Evolutionary conservation across 805 yeast genomes (phyloP).

Genomic region (Yamadazyma philogaea): DNA sequence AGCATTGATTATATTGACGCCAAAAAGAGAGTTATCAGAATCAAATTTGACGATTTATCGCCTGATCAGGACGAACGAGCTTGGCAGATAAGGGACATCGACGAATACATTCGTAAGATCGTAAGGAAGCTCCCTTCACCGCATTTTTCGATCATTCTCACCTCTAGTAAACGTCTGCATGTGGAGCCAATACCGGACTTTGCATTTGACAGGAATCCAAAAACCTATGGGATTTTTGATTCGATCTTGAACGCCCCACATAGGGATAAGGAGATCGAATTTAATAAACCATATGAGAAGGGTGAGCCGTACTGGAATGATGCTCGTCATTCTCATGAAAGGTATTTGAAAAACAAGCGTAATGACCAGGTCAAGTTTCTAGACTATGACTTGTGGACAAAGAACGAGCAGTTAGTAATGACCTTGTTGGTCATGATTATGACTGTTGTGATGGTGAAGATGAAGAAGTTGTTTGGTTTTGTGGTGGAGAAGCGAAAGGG

Average conservation of each 20-base stretch:
- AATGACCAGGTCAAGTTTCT: constrained; percentile 39
- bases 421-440: constrained; percentile 32
- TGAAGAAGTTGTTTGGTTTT: constrained; percentile 2
- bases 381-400: constrained; percentile 45
- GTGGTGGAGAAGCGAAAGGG: not conserved
- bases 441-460: constrained; percentile 10
- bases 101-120: constrained; percentile 50
- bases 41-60: constrained; percentile 53
- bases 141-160: constrained; percentile 55
- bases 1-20: constrained; percentile 59
- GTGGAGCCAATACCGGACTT: constrained; percentile 32
- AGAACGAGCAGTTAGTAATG: constrained; percentile 48
- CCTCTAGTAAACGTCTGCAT: constrained; percentile 28
- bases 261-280: constrained; percentile 51
- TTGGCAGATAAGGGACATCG: constrained; percentile 34
- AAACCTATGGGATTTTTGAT: constrained; percentile 47
- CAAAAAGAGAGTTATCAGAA: constrained; percentile 55
- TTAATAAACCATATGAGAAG: constrained; percentile 42
- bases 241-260: constrained; percentile 53
- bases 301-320: constrained; percentile 28
- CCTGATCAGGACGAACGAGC: constrained; percentile 15
- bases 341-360: constrained; percentile 28
- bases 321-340: constrained; percentile 25
- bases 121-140: constrained; percentile 77
- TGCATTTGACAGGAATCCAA: constrained; percentile 29